Evolutionary conservation across 495 filamentous ascomycete genomes (phyloP).

Genomic region (Neurospora terricola): DNA sequence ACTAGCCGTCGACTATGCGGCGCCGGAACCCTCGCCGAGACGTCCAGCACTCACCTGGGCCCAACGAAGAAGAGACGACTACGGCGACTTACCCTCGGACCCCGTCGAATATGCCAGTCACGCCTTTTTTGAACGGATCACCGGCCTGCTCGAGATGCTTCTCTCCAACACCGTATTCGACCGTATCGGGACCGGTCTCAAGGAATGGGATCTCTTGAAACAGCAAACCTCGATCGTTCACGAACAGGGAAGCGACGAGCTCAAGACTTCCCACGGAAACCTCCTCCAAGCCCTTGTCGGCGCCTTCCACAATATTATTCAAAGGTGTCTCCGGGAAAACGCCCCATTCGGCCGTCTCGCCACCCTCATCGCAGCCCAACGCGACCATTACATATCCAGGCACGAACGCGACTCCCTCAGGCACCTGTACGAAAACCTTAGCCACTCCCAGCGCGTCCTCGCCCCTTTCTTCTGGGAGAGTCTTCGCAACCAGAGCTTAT

Average conservation of each 20-base stretch:
- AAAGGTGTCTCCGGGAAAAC: slow-evolving; percentile 1
- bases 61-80: slow-evolving; percentile 19
- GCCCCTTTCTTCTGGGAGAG: slow-evolving; percentile 25
- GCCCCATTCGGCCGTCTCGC: not conserved
- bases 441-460: slow-evolving; percentile 17
- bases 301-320: slow-evolving; percentile 6
- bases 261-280: slow-evolving; percentile 32
- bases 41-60: slow-evolving; percentile 9
- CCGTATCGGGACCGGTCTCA: not conserved
- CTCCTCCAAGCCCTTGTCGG: slow-evolving; percentile 11
- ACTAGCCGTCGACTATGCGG: slow-evolving; percentile 56
- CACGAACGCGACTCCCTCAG: not conserved
- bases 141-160: slow-evolving; percentile 4
- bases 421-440: slow-evolving; percentile 12
- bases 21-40: slow-evolving; percentile 10
- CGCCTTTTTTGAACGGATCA: slow-evolving; percentile 17
- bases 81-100: slow-evolving; percentile 23
- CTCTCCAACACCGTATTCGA: slow-evolving; percentile 11
- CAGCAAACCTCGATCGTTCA: not conserved
- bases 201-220: slow-evolving; percentile 8
- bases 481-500: not conserved
- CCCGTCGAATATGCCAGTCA: slow-evolving; percentile 21
- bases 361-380: slow-evolving; percentile 11
- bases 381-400: slow-evolving; percentile 22
- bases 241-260: slow-evolving; percentile 13